Evolutionary conservation across 1,284 basidiomycete genomes (phyloP).

Genomic region (Gymnopus androsaceus): DNA sequence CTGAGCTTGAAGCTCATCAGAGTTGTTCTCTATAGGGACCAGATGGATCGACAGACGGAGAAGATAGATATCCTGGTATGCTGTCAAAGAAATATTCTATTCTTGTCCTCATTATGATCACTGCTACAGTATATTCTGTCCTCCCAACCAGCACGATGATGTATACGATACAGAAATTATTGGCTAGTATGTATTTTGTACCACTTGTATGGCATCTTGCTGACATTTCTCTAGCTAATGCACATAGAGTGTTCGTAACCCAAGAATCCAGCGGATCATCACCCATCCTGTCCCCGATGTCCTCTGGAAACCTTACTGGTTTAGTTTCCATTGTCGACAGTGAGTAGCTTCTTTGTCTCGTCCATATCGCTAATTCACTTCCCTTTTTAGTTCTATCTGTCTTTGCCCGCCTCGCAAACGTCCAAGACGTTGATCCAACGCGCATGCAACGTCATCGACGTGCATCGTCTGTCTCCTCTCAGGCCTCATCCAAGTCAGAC

Average conservation of each 20-base stretch:
- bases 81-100: not conserved
- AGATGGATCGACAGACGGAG: constrained; percentile 70
- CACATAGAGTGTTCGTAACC: constrained; percentile 77
- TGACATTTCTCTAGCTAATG: constrained; percentile 52
- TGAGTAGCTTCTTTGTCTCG: constrained; percentile 36
- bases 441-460: constrained; percentile 73
- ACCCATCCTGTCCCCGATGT: constrained; percentile 39
- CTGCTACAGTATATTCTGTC: constrained; percentile 73
- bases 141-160: constrained; percentile 59
- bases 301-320: constrained; percentile 59
- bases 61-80: constrained; percentile 71
- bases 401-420: constrained; percentile 70
- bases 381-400: constrained; percentile 62
- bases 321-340: constrained; percentile 80
- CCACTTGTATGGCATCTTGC: constrained; percentile 1
- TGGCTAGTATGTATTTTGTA: constrained; percentile 61
- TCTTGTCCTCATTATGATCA: not conserved
- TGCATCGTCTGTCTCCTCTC: constrained; percentile 67
- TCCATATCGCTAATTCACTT: not conserved
- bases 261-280: constrained; percentile 52
- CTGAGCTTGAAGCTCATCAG: not conserved
- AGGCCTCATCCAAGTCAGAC: constrained; percentile 32
- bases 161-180: constrained; percentile 73
- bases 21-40: constrained; percentile 47
- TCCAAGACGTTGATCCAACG: constrained; percentile 70